Base-by-base conservation (phyloP, 129 eudicot species). In the Flaveria ramosissima region DNA sequence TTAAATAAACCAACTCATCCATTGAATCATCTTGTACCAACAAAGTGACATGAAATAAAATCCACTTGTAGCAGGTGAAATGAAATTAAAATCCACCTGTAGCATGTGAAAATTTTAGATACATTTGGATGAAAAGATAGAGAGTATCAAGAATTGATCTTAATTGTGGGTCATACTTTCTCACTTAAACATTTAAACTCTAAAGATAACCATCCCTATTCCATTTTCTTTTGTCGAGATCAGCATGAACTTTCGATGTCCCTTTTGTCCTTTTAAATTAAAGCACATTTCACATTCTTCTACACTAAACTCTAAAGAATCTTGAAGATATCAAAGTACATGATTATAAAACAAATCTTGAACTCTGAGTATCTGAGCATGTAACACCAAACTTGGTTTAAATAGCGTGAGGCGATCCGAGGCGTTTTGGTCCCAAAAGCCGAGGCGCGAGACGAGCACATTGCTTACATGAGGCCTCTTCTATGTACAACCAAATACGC, bases 1-100 rank as follows among this genome's bases (percentile, higher is more conserved):
- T 51, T 1, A 48, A 52, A 50, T 46, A 63, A 52, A 63, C 53
- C 15, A 63, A 50, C 19, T 79, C 66, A 77, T 71, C 73, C 71
- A 71, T 73, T 32, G 77, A 71, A 61, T 70, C 71, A 60, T 78
- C 24, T 60, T 78, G 65, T 70, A 48, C 63, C 64, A 60, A 78
- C 50, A 59, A 70, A 57, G 70, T 47, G 77, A 70, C 48, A 63
- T 46, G 24, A 19, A 42, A 52, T 3, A 19, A 65, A 16, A 73
- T 73, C 60, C 75, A 80, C 74, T 74, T 80, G 69, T 26, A 65
- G 26, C 61, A 65, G 26, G 59, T 72, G 20, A 67, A 73, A 59
- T n/a, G 41, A 36, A 36, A 36, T 5, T 36, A 6, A 36, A 36
- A 36, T 36, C 41, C 41, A 36, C 41, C 41, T 36, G 41, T 6